Base-by-base conservation (phyloP, 2,329 filamentous ascomycete species). In the Neofusicoccum ribis region DNA sequence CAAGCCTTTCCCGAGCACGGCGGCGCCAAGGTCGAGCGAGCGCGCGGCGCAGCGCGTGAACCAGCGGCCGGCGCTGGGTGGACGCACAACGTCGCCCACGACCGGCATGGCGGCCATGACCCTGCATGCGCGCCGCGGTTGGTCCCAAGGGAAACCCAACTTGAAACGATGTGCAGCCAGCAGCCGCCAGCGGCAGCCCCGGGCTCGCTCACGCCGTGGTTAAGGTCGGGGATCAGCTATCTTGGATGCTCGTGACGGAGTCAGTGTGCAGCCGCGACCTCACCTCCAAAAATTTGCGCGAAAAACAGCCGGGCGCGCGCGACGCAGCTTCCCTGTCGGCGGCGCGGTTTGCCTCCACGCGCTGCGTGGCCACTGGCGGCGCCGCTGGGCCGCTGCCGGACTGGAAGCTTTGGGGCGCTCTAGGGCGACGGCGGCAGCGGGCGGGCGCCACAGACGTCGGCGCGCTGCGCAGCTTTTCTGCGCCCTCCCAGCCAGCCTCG, bases 401-500 rank as follows among this genome's bases (percentile, higher is more conserved):
- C 27, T 31, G 27, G 27, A 31, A 31, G 27, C 27, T 31, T 31
- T 31, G 27, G 27, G 27, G 27, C 5, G 27, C 27, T 31, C 27
- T 31, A 31, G 27, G 14, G 34, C 39, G 44, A 20, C 15, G 58
- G 43, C 43, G 44, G 27, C 12, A 20, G 44, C 36, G 52, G 54
- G 39, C 44, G 14, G n/a, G 36, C 58, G 59, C 59, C 59, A 62
- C 59, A 62, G 34, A 62, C 59, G 59, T 51, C 59, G 46, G 36
- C 34, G 14, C 15, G 9, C 20, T 7, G 12, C 27, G 43, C 56
- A 27, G n/a, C 34, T 31, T 59, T 34, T 34, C 43, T 59, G 54
- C 7, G n/a, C 44, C 9, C 31, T 23, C 27, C 31, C 43, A 46
- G 47, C 43, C 56, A 47, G 41, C 56, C 41, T 6, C 9, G 37